phyloP scores from a whole-genome alignment of 177 flowering plant genomes.

The Vitis hybrid region DNA sequence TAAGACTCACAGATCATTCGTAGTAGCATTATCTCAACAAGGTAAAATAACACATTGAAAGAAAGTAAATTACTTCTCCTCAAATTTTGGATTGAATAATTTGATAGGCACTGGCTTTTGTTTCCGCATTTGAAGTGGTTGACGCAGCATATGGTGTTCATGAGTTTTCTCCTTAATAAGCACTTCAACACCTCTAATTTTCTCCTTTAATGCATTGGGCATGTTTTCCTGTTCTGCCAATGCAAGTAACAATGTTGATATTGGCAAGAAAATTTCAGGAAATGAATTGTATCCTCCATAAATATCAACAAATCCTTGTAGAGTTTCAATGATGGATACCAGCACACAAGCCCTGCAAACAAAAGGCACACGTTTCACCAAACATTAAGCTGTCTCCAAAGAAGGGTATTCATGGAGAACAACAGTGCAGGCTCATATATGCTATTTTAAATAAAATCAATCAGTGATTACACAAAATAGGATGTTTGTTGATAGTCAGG shows the following conservation, averaged over 20 bases:
- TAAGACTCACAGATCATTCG: neutral
- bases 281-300: slow-evolving; percentile 67
- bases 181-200: slow-evolving; percentile 45
- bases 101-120: slow-evolving; percentile 76
- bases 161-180: slow-evolving; percentile 47
- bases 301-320: slow-evolving; percentile 57
- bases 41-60: neutral
- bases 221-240: slow-evolving; percentile 48
- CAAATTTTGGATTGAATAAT: slow-evolving; percentile 74
- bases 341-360: slow-evolving; percentile 74
- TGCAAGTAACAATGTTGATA: slow-evolving; percentile 50
- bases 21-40: neutral
- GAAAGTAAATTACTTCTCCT: slow-evolving; percentile 62
- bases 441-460: no score
- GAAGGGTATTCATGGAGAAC: neutral
- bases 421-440: no score
- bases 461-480: no score
- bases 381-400: neutral
- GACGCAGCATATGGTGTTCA: slow-evolving; percentile 57
- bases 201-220: slow-evolving; percentile 45
- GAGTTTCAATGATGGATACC: slow-evolving; percentile 50
- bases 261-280: slow-evolving; percentile 77
- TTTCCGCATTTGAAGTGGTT: slow-evolving; percentile 83
- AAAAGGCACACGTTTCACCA: neutral
- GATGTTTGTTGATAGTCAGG: no score